These are phyloP conservation scores for Ophiostoma populinum DNA, from an alignment of 2,329 filamentous ascomycete genomes.

Conservation along the genomic window DNA sequence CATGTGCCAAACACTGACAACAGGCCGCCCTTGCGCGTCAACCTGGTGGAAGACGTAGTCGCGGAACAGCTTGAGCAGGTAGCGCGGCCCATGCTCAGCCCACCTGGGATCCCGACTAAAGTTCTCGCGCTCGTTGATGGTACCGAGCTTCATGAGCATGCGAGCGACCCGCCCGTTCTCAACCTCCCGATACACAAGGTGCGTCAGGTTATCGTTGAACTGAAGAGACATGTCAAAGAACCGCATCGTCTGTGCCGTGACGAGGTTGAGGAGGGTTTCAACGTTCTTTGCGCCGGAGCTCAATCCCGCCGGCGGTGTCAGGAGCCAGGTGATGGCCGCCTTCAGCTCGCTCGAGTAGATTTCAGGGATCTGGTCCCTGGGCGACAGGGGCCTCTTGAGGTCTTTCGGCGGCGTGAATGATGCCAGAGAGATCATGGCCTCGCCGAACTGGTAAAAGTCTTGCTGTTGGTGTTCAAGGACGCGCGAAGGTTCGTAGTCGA, in stretches of 20 bases:
- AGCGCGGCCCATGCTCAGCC: constrained; percentile 86
- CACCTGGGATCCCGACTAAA: constrained; percentile 55
- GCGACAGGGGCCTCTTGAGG: constrained; percentile 36
- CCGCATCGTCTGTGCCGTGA: constrained; percentile 59
- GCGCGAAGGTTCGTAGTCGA: constrained; percentile 59
- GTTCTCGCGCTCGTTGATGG: constrained; percentile 63
- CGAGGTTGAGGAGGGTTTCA: constrained; percentile 60
- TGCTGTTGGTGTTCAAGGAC: constrained; percentile 69
- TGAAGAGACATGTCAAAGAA: constrained; percentile 68
- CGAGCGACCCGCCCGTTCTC: constrained; percentile 80
- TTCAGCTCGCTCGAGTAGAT: constrained; percentile 64
- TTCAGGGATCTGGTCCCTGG: constrained; percentile 55
- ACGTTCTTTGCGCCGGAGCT: constrained; percentile 48
- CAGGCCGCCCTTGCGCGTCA: constrained; percentile 65
- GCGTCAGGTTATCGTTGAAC: constrained; percentile 55
- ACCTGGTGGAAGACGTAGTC: constrained; percentile 98
- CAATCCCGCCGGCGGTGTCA: constrained; percentile 39
- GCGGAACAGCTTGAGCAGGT: constrained; percentile 83
- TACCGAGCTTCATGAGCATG: constrained; percentile 63
- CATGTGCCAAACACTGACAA: constrained; percentile 77
- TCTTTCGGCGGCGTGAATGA: constrained; percentile 42
- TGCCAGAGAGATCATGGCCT: constrained; percentile 66
- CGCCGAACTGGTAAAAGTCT: constrained; percentile 72
- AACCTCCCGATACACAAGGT: constrained; percentile 59
- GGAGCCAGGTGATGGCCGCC: constrained; percentile 66